Conservation (phyloP, 108 stramenopile species). For the Nitzschia sp. region DNA sequence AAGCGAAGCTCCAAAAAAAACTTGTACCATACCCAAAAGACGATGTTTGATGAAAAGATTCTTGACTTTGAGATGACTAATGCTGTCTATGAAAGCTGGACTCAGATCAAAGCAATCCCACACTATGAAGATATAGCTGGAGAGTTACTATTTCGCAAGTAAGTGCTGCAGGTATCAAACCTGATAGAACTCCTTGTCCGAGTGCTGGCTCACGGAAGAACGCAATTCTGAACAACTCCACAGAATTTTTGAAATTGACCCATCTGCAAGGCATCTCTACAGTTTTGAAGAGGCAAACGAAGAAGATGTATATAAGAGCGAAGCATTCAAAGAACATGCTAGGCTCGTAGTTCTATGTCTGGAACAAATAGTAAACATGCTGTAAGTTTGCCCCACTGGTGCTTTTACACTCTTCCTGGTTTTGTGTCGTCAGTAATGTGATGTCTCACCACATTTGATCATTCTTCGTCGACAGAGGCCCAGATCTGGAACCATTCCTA, state of each 20-base stretch:
- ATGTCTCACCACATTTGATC: neutral
- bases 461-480: constrained; percentile 5
- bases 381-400: neutral
- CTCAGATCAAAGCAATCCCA: constrained; percentile 17
- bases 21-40: too few species aligned
- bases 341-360: constrained; percentile 27
- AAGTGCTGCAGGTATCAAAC: too few species aligned
- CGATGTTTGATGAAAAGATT: too few species aligned
- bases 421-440: neutral
- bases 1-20: too few species aligned
- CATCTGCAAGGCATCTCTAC: constrained; percentile 16
- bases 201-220: neutral
- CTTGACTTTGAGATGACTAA: too few species aligned
- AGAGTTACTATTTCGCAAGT: constrained; percentile 34
- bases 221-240: neutral
- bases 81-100: constrained; percentile 26
- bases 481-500: constrained; percentile 28
- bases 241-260: constrained; percentile 40
- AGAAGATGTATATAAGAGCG: constrained; percentile 26
- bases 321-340: constrained; percentile 30
- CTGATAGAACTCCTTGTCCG: too few species aligned
- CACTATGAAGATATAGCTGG: constrained; percentile 45
- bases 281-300: constrained; percentile 10
- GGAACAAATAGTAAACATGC: constrained; percentile 18
- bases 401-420: too few species aligned